Percentiles rank a stretch among this genome's conserved stretches.
Conservation (phyloP, 1,284 basidiomycete species). For the Coniferiporia weirii region DNA sequence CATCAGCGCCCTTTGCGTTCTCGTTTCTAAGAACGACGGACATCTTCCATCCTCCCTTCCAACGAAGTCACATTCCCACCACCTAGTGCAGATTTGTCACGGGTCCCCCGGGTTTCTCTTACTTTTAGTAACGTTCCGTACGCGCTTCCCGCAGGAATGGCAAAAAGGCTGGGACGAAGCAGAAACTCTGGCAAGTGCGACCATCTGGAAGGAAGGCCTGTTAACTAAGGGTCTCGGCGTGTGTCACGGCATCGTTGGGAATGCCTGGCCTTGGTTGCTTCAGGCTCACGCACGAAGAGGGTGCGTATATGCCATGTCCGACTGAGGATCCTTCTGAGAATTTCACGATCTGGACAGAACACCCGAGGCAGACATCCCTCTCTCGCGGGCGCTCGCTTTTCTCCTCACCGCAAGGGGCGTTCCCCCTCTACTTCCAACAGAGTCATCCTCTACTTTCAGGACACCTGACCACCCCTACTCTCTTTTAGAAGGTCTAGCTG, state of each 20-base stretch:
- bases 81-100: conserved; percentile 13
- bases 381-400: conserved; percentile 11
- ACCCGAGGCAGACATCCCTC: neutral
- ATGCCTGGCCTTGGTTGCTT: conserved; percentile 12
- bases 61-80: neutral
- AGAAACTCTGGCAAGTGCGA: conserved; percentile 5
- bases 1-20: conserved; percentile 6
- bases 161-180: conserved; percentile 2
- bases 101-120: conserved; percentile 10
- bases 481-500: conserved; percentile 13
- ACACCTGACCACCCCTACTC: conserved; percentile 14
- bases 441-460: neutral
- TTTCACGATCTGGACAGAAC: neutral
- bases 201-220: conserved; percentile 13
- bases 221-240: conserved; percentile 8
- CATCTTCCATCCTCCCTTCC: conserved; percentile 17
- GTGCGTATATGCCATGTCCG: neutral
- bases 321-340: neutral
- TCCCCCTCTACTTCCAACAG: conserved; percentile 1
- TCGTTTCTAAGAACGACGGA: conserved; percentile 6
- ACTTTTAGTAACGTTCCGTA: conserved; percentile 6
- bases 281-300: neutral
- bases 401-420: conserved; percentile 7
- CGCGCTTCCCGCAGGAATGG: conserved; percentile 7
- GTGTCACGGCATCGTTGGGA: conserved; percentile 12